Evolutionary conservation across 371 early-diverging fungal species (phyloP), one percentile per base, ranked within the genome.

Genomic region (Mortierella sp.): DNA sequence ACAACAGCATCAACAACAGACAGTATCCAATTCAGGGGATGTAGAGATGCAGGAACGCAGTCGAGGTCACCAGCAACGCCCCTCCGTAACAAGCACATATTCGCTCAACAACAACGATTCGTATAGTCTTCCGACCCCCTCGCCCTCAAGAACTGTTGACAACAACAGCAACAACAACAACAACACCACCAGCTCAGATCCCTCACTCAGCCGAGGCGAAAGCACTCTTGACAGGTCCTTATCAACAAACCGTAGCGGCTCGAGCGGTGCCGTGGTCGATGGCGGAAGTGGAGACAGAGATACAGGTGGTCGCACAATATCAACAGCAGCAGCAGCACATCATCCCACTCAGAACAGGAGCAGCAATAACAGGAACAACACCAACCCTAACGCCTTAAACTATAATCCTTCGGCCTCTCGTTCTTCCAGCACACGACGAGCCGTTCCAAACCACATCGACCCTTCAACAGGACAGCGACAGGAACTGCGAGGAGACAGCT

Each of bases 11-110:
- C 72, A 64, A 43, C 71, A 64, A 14, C 55, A 72, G 3, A 16
- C 6, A 19, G 50, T 31, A n/a, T 28, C 67, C 59, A 59, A n/a
- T 43, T 31, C 50, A 10, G 53, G 28, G 24, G 75, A 71, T 48
- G 31, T 71, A 5, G 79, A 79, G 44, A 69, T 75, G 73, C 50
- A 79, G 24, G 75, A 71, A 10, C 79, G 71, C 40, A 48, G 28
- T 31, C 43, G 26, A 69, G 72, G 10, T 5, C 72, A 50, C 16
- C 46, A 37, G 16, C 71, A 44, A 28, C 57, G 24, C 37, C 40
- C 67, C 8, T 21, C 37, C 2, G 67, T 67, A 55, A 19, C 54
- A 19, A 37, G 26, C 10, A 40, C 37, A 43, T 11, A 43, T 0
- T 37, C 73, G 21, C 13, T 40, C n/a, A 24, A 61, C 61, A 61